Base-by-base conservation (phyloP, 139 green algal genomes). In the Ettlia oleoabundans region DNA sequence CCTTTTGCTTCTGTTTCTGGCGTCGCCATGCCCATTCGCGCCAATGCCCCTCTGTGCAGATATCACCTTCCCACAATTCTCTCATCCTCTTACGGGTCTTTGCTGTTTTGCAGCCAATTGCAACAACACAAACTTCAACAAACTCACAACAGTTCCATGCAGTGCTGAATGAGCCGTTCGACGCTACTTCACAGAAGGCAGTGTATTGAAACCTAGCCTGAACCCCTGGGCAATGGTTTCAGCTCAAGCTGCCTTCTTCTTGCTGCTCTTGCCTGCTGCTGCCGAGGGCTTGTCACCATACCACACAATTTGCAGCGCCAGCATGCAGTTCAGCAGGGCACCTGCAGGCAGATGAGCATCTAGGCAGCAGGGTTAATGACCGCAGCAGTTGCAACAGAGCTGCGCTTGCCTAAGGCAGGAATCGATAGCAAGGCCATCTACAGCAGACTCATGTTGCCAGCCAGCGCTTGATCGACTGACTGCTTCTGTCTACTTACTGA, bases 401-500 rank as follows among this genome's bases (percentile, higher is more conserved):
- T n/a, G n/a, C n/a, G n/a, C n/a, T n/a, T n/a, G n/a, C n/a, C n/a
- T n/a, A n/a, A n/a, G n/a, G n/a, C n/a, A n/a, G n/a, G n/a, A n/a
- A n/a, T n/a, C n/a, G n/a, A n/a, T n/a, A n/a, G n/a, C n/a, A n/a
- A n/a, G n/a, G n/a, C n/a, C n/a, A n/a, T n/a, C n/a, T n/a, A n/a
- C n/a, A n/a, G n/a, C n/a, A n/a, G n/a, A n/a, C n/a, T n/a, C n/a
- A n/a, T n/a, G n/a, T n/a, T n/a, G n/a, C n/a, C 13, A n/a, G 32
- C 33, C 55, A 42, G 15, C 19, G 37, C 41, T 41, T 33, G 41
- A 42, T 43, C 4, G 19, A n/a, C n/a, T n/a, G n/a, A n/a, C n/a
- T 22, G 65, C 65, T 43, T 7, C 7, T 30, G 19, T 6, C n/a
- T 8, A 87, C 88, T 89, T 84, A 95, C 93, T 89, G 28, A 95